These are phyloP conservation scores for Phytophthora fragariaefolia DNA, from an alignment of 352 stramenopile genomes.

Conservation along the genomic window DNA sequence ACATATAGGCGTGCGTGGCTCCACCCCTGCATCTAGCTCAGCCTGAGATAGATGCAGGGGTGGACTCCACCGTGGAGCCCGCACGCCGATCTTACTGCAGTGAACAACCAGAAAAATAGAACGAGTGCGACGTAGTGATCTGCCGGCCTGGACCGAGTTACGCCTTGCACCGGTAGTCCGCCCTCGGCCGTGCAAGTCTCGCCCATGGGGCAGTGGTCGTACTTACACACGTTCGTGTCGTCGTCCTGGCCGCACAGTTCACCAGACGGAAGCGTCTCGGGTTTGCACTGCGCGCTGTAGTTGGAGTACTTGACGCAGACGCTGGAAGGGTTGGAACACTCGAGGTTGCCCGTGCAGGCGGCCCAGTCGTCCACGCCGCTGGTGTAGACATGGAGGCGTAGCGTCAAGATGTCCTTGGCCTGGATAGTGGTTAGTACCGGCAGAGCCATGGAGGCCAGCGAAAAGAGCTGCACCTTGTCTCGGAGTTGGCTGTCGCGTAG, in stretches of 20 bases:
- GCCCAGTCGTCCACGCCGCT: neutral
- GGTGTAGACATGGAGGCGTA: constrained; percentile 3
- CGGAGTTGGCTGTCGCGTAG: too few relatives aligned
- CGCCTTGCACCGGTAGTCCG: constrained; percentile 26
- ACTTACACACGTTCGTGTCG: constrained; percentile 24
- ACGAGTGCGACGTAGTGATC: too few relatives aligned
- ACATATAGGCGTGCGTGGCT: too few relatives aligned
- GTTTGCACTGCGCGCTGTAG: constrained; percentile 32
- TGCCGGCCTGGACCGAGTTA: too few relatives aligned
- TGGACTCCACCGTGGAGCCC: too few relatives aligned
- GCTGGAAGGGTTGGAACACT: neutral
- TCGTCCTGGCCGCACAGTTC: constrained; percentile 35
- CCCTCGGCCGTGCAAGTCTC: constrained; percentile 21
- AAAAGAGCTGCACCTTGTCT: constrained; percentile 11
- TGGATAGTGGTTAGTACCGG: neutral
- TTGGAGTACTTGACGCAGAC: constrained; percentile 18
- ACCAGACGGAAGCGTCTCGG: constrained; percentile 4
- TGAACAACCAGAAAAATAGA: too few relatives aligned
- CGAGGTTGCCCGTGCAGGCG: too few relatives aligned
- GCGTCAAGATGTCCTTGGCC: constrained; percentile 5
- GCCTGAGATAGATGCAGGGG: too few relatives aligned
- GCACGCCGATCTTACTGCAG: too few relatives aligned
- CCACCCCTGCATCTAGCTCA: too few relatives aligned
- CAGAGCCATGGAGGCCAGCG: neutral
- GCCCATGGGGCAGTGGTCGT: constrained; percentile 22